Base-by-base conservation (phyloP, 163 green algal species). In the Chlamydomonas reinhardtii region DNA sequence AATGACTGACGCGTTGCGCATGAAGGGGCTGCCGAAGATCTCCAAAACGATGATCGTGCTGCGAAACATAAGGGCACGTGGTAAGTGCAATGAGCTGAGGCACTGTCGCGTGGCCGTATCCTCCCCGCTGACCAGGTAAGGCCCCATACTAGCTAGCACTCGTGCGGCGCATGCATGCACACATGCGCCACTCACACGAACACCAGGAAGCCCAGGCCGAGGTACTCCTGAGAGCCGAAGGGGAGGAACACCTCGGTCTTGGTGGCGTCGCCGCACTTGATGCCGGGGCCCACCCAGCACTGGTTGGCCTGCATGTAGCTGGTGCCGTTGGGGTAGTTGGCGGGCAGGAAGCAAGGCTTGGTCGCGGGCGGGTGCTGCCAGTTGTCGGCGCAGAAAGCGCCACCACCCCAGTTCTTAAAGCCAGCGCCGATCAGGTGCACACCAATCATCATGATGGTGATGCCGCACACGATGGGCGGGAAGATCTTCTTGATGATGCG, bases 1-100 rank as follows among this genome's bases (percentile, higher is more conserved):
- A 43, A 97, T 89, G 31, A 98, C 81, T n/a, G 48, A 83, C 43
- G 82, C 84, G 85, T 98, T 98, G 39, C 94, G 92, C 84, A 98
- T 93, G 87, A 97, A 97, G 59, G 95, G 95, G 4, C 90, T 95
- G 64, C 96, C 96, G 80, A 97, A 98, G 22, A 98, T 66, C 89
- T 98, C 96, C 37, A 97, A 73, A 27, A 97, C 71, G 24, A 98
- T 77, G 31, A 98, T 91, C 29, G 93, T 90, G 65, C 93, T 66
- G 82, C 96, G 94, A 19, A 96, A 89, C 11, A 89, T 83, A 37
- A 37, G 20, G 52, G 52, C 3, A 74, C 56, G 31, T 52, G 35
- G 64, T 5, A 35, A 59, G 24, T 73, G 29, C n/a, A n/a, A n/a
- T n/a, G n/a, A n/a, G n/a, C n/a, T 35, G 65, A 29, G 65, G 20